Base-by-base conservation (phyloP, 1,284 basidiomycete genomes). In the Omphalotus olearius region DNA sequence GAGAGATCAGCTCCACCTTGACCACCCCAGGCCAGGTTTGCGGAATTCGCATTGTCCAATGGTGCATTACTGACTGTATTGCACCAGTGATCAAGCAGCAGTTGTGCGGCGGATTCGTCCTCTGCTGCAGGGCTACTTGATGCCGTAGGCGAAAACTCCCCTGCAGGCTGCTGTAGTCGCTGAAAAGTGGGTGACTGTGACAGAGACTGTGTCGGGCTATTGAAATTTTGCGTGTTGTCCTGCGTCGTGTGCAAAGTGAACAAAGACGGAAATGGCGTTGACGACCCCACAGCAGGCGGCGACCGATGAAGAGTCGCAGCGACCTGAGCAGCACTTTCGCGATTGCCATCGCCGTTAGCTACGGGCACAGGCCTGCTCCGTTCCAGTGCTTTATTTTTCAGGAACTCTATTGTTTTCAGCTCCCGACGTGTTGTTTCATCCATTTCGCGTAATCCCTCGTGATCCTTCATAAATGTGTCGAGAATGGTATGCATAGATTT, bases 391-490 rank as follows among this genome's bases (percentile, higher is more conserved):
- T 85, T 87, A 47, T 64, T 71, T 66, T 84, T 85, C 56, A 91
- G 65, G 60, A 91, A 88, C 66, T 88, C 84, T 52, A 91, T 88
- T 20, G 87, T 91, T 61, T 83, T 88, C 58, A 91, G 71, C 60
- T 91, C 88, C 59, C 88, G 70, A 40, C 81, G 78, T 5, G 88
- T 92, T 4, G 88, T 91, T 60, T 88, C 85, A 62, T 91, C 88
- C 70, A 88, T 76, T 55, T 89, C 86, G 51, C 75, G 68, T 51
- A 79, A 69, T 4, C 76, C 80, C 56, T 87, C 83, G 59, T 87
- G 85, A 54, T 88, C 85, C 52, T 78, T 74, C 56, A 91, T 73
- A 64, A 91, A 93, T 6, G 74, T 77, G 59, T 92, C 87, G 50
- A 93, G 69, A 45, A 93, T 88, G 35, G 76, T 72, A 57, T 86